Base-by-base conservation (phyloP, 2,329 filamentous ascomycete genomes). In the Furcasterigmium sp. region DNA sequence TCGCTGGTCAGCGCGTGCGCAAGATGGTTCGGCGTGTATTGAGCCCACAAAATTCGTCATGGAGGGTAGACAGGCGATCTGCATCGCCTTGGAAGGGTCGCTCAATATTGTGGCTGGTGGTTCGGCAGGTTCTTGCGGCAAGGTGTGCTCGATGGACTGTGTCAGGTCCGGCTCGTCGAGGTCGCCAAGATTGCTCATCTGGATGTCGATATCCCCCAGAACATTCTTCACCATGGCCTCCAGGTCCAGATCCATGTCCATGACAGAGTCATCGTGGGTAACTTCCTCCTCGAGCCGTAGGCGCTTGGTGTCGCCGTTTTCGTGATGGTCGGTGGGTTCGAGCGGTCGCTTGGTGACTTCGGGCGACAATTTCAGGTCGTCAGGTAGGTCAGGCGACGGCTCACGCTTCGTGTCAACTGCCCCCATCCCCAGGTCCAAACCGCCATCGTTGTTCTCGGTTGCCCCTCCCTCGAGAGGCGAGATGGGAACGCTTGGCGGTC, bases 31-130 rank as follows among this genome's bases (percentile, higher is more conserved):
- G 41, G 36, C 39, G 23, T 28, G 35, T 32, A 40, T 39, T 48
- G 36, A 45, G 59, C 66, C 47, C 58, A 70, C 67, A 51, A 68
- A 48, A 48, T 65, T 68, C 10, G 63, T 64, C 21, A 70, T 60
- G 52, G 65, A 58, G 51, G 65, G 57, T 20, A 64, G 46, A 42
- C 60, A 68, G 43, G 59, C 58, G 32, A 59, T 57, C 47, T 62
- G 63, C 46, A 68, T 55, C 47, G 62, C 65, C 43, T 61, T 61
- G 21, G 59, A 48, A 18, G 67, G 66, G 23, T 67, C 63, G 21
- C 55, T 54, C 14, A 58, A 51, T 44, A 69, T 67, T 2, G 56
- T 53, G 9, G 59, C 47, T 20, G 55, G 54, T 8, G 57, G 47
- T 6, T 51, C 54, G n/a, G 57, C 47, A 13, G 53, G 38, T 18